Base-by-base conservation (phyloP, 192 early-diverging fungal species). In the Funneliformis geosporum region DNA sequence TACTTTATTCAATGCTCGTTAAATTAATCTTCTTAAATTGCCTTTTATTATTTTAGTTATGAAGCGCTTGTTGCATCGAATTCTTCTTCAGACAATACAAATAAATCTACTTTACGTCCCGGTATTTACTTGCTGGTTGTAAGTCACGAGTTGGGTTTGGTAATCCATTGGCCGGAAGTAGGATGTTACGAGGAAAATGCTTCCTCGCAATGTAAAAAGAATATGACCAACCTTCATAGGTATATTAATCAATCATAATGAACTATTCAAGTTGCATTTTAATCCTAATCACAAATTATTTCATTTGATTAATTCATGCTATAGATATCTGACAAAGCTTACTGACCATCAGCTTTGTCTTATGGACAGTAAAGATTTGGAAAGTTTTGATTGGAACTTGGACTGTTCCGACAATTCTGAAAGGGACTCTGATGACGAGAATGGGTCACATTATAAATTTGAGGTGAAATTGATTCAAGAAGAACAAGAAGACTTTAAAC, bases 171-270 rank as follows among this genome's bases (percentile, higher is more conserved):
- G 77, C 47, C 62, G 5, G 77, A 79, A 39, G 11, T 43, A 59
- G 77, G 77, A 14, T 70, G 77, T 59, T 81, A 76, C 55, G 80
- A 75, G 9, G 67, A 75, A 9, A 77, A 47, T 44, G 80, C 73
- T 5, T 59, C 75, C 14, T 64, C 64, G 4, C 43, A 81, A 50
- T 33, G 40, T 16, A 76, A 81, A 38, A 81, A 81, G 67, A 81
- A 81, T 70, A 55, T 77, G 75, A 77, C 68, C 10, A 81, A 81
- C 59, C 25, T 81, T 14, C 80, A 81, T 39, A 60, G 80, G 80
- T 77, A n/a, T n/a, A 76, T 25, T 55, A 27, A 70, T n/a, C n/a
- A n/a, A n/a, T n/a, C n/a, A n/a, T n/a, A n/a, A n/a, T n/a, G n/a
- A n/a, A n/a, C n/a, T n/a, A n/a, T 64, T 47, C 21, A 21, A 27